Percentiles rank a stretch among this genome's conserved stretches.
Evolutionary conservation across 352 stramenopile genomes (phyloP).

Genomic region (Phytophthora hybrid): DNA sequence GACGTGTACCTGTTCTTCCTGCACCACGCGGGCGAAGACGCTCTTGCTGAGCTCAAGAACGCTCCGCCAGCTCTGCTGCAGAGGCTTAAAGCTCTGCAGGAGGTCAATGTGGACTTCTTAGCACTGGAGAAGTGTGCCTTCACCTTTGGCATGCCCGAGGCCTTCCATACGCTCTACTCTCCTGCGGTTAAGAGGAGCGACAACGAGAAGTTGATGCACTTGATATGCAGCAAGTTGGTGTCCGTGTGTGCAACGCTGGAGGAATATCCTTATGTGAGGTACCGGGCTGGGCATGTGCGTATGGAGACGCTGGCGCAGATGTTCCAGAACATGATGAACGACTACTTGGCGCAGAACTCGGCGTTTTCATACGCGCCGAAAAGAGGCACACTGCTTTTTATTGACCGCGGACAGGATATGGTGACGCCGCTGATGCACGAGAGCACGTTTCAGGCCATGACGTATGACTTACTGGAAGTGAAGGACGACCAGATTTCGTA

Average conservation of each 20-base stretch:
- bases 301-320: slow-evolving; percentile 91
- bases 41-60: slow-evolving; percentile 89
- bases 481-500: slow-evolving; percentile 95
- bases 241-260: slow-evolving; percentile 97
- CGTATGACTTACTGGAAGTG: slow-evolving; percentile 96
- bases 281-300: slow-evolving; percentile 79
- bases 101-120: slow-evolving; percentile 98
- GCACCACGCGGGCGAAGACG: slow-evolving; percentile 73
- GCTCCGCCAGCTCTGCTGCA: slow-evolving; percentile 78
- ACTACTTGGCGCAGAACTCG: slow-evolving; percentile 93
- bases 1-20: slow-evolving; percentile 96
- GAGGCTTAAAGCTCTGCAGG: slow-evolving; percentile 88
- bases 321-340: slow-evolving; percentile 97
- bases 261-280: slow-evolving; percentile 97
- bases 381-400: slow-evolving; percentile 93
- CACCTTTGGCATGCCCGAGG: slow-evolving; percentile 92
- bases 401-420: slow-evolving; percentile 95
- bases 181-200: slow-evolving; percentile 58
- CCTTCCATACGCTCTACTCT: slow-evolving; percentile 86
- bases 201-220: slow-evolving; percentile 45
- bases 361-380: slow-evolving; percentile 92
- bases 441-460: slow-evolving; percentile 98
- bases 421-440: slow-evolving; percentile 97
- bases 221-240: slow-evolving; percentile 93
- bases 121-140: slow-evolving; percentile 94